Evolutionary conservation across 1,284 basidiomycete species (phyloP), one percentile per base, ranked within the genome.

Genomic region (Ganoderma meredithae): DNA sequence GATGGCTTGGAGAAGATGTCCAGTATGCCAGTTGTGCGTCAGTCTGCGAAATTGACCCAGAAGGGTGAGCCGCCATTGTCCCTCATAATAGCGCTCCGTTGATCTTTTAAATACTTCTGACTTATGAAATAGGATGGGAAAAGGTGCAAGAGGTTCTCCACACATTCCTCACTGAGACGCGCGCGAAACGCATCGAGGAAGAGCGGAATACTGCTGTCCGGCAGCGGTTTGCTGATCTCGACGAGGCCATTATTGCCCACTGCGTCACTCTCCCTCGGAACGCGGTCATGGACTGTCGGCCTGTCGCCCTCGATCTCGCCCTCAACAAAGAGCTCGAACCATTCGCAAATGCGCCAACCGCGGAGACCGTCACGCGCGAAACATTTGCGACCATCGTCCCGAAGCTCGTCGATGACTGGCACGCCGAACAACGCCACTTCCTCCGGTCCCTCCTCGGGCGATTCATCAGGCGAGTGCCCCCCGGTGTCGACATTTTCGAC

Each of bases 301-400:
- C 69, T 8, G 3, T 56, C n/a, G 39, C 19, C 19, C 60, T 67
- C 22, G 69, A 67, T 49, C 44, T 70, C 36, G 69, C 65, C 1
- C 33, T 61, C 55, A 44, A 27, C 5, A 27, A 40, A 10, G 59
- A 64, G 31, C n/a, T 41, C n/a, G 33, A 62, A n/a, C 52, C 39
- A 3, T 33, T 66, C 1, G 19, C 58, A 1, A 62, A 64, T 43
- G 39, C 36, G 12, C 65, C 68, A 10, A 19, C 19, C 17, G 64
- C 65, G n/a, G 53, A 64, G 19, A 44, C 2, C 25, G 43, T 69
- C 44, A 64, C 68, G 6, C 27, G 41, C 7, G 59, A 33, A 1
- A 52, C 53, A 19, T 69, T 69, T 31, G 59, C 58, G 25, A 1
- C n/a, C 9, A 33, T 67, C 6, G 9, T 70, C 2, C 63, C 63